Evolutionary conservation across 768 basidiomycete species (phyloP), one percentile per base, ranked within the genome.

Genomic region (Russula abietina): DNA sequence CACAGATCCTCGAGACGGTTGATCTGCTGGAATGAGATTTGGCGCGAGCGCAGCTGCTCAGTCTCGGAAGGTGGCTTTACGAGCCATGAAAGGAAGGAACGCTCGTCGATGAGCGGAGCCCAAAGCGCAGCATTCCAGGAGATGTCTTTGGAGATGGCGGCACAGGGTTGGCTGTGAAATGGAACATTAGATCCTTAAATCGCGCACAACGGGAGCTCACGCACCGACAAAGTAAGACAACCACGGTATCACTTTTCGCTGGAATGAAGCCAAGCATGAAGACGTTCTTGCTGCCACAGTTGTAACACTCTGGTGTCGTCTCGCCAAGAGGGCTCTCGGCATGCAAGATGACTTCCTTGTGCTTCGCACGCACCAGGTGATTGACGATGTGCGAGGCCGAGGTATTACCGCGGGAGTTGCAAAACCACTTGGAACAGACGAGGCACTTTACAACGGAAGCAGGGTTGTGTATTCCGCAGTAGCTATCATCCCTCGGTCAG

Each of bases 181-280:
- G 22, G 28, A 32, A n/a, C 22, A 46, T 46, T 17, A 38, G 2
- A 39, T 16, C 41, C 19, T 55, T 24, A 43, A 51, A 28, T 3
- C 14, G 62, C 64, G 53, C 41, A 26, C 2, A 17, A 28, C 24
- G 54, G 38, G 28, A 45, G 17, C 1, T 54, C 43, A 79, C 89
- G 65, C 70, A 95, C 94, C 96, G 89, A 73, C 95, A 99, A 19
- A 99, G 81, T 19, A 99, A 80, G 38, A 99, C 96, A 39, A 99
- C 97, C 43, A 99, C 97, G 5, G 97, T 98, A 71, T 99, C 97
- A 71, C 91, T 93, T 78, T 99, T 99, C 22, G 97, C 97, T 3
- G 97, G 97, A 70, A 99, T 99, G 71, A 99, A 99, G 4, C 97
- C 97, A 19, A 99, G 83, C 91, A 98, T 94, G 72, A 99, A 99